Conservation (phyloP, 306 rosid species). For the Quercus wislizeni region DNA sequence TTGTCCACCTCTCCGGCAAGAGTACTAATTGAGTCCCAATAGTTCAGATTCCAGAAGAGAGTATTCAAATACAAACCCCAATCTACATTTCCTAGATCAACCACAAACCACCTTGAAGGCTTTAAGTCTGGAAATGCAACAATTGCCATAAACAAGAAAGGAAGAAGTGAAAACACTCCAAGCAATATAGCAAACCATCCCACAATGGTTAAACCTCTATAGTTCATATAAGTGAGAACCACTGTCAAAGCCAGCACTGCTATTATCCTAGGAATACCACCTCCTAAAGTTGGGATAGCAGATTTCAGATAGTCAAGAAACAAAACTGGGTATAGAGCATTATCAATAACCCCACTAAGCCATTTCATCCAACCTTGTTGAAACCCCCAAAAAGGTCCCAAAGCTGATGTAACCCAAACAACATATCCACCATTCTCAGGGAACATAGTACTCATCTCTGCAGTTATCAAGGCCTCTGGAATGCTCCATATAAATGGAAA, state of each 20-base stretch:
- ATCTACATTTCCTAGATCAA: constrained; percentile 41
- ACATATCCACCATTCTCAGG: constrained; percentile 74
- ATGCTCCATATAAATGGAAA: constrained; percentile 64
- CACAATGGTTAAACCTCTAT: constrained; percentile 61
- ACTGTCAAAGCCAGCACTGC: constrained; percentile 38
- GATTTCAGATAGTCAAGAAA: constrained; percentile 63
- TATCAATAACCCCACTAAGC: constrained; percentile 71
- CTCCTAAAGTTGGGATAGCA: constrained; percentile 47
- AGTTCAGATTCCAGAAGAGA: constrained; percentile 74
- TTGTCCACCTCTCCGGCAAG: constrained; percentile 64
- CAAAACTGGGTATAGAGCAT: constrained; percentile 59
- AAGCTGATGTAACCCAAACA: constrained; percentile 68
- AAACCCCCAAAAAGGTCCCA: constrained; percentile 68
- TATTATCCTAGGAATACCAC: constrained; percentile 45
- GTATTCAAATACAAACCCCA: constrained; percentile 65
- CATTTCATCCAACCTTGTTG: constrained; percentile 77
- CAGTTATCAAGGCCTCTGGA: constrained; percentile 68
- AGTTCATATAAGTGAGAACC: constrained; percentile 59
- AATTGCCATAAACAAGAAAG: constrained; percentile 60
- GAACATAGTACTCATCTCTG: constrained; percentile 68
- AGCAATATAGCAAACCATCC: constrained; percentile 57
- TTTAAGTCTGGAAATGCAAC: constrained; percentile 47
- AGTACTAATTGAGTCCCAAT: constrained; percentile 69
- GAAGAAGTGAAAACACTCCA: constrained; percentile 62
- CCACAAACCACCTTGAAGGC: constrained; percentile 51